Conservation (phyloP, 164 flowering plant genomes). For the Pachysandra terminalis region DNA sequence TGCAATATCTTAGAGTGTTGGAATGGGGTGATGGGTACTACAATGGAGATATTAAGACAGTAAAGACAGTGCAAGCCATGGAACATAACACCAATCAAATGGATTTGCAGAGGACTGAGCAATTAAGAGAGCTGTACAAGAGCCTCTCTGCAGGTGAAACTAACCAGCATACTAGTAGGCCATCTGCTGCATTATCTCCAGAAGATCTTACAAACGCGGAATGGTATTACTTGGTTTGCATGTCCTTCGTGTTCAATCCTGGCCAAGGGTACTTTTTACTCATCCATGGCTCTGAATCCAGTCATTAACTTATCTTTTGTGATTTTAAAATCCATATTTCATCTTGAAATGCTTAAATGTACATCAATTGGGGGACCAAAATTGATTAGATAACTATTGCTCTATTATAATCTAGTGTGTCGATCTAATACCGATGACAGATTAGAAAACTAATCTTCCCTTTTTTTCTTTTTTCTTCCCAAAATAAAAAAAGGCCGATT, state of each 20-base stretch:
- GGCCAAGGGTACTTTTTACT: constrained; percentile 66
- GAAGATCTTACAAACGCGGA: constrained; percentile 88
- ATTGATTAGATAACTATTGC: not conserved
- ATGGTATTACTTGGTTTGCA: constrained; percentile 94
- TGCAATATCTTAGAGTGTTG: constrained; percentile 48
- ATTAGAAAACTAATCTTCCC: no score
- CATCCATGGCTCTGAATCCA: not conserved
- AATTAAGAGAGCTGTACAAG: constrained; percentile 73
- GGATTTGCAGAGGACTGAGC: constrained; percentile 79
- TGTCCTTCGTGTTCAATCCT: constrained; percentile 71
- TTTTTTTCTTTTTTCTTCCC: no score
- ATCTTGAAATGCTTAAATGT: no score
- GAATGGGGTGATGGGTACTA: constrained; percentile 92
- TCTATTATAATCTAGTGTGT: not conserved
- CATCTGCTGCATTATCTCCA: constrained; percentile 84
- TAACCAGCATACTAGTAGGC: constrained; percentile 56
- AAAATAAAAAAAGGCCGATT: no score
- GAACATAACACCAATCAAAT: constrained; percentile 55
- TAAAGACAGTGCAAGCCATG: constrained; percentile 66
- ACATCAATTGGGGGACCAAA: no score
- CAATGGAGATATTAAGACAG: constrained; percentile 93
- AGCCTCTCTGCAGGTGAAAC: constrained; percentile 60
- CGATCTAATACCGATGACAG: no score
- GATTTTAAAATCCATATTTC: no score
- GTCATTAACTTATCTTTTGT: not conserved